phyloP scores from a whole-genome alignment of 345 rosid genomes.

The Boechera stricta region DNA sequence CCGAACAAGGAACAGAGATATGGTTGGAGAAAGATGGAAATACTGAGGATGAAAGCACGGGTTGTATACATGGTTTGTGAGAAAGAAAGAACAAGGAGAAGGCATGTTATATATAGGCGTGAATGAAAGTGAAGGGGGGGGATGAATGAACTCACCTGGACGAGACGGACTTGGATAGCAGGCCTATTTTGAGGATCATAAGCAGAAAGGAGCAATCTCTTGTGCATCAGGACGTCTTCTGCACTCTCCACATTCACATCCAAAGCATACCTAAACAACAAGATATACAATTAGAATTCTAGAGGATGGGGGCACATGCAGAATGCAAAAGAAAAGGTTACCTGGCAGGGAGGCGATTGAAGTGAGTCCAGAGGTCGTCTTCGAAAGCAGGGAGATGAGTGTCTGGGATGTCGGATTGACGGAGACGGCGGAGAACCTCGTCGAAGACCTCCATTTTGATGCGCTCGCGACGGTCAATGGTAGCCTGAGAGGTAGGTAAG shows the following conservation, averaged over 20 bases:
- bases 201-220: constrained; percentile 46
- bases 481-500: constrained; percentile 47
- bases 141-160: constrained; percentile 51
- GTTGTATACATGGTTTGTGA: too few relatives aligned
- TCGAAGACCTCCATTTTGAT: constrained; percentile 70
- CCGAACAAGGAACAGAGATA: background rate
- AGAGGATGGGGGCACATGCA: background rate
- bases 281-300: too few relatives aligned
- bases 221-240: constrained; percentile 88
- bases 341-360: constrained; percentile 91
- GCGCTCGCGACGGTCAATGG: constrained; percentile 58
- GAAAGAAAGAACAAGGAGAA: background rate
- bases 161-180: constrained; percentile 51
- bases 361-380: constrained; percentile 92
- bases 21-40: background rate
- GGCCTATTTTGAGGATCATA: constrained; percentile 43
- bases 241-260: constrained; percentile 99
- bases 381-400: constrained; percentile 67
- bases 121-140: too few relatives aligned
- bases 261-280: constrained; percentile 65
- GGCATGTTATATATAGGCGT: too few relatives aligned
- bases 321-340: constrained; percentile 29
- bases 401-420: constrained; percentile 57
- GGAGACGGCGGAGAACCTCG: constrained; percentile 77
- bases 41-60: too few relatives aligned